Evolutionary conservation across 1,139 yeast species (phyloP).

Genomic region (Pichia sp.): DNA sequence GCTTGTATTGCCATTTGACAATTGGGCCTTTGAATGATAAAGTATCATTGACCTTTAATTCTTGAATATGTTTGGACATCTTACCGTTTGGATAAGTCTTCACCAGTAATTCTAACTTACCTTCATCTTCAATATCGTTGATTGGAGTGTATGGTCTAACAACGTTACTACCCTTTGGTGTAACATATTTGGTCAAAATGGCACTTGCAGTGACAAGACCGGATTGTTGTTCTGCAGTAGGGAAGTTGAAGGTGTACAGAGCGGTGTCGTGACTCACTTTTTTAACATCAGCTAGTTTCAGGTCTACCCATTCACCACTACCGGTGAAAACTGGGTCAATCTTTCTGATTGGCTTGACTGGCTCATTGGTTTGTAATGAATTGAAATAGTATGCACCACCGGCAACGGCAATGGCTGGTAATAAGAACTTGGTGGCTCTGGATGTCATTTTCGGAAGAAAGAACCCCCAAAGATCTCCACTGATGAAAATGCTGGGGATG

Average conservation of each 20-base stretch:
- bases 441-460: constrained; percentile 11
- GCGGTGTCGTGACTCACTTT: constrained; percentile 58
- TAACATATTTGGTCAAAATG: constrained; percentile 71
- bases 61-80: constrained; percentile 69
- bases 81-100: constrained; percentile 75
- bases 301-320: constrained; percentile 72
- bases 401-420: constrained; percentile 43
- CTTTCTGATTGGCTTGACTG: constrained; percentile 18
- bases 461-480: too few relatives aligned
- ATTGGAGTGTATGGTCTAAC: constrained; percentile 97
- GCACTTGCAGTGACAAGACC: constrained; percentile 82
- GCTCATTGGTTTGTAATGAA: neutral
- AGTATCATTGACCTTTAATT: constrained; percentile 70
- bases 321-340: constrained; percentile 47
- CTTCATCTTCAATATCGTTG: constrained; percentile 60
- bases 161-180: constrained; percentile 80
- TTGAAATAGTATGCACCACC: constrained; percentile 37
- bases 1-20: constrained; percentile 85
- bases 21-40: constrained; percentile 93
- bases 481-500: too few relatives aligned
- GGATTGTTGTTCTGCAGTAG: constrained; percentile 54
- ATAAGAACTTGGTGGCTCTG: constrained; percentile 23
- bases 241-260: constrained; percentile 65
- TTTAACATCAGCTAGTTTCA: constrained; percentile 53
- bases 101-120: constrained; percentile 71